A percentile compares a stretch with the other conserved stretches of the same genome.
phyloP scores from a whole-genome alignment of 441 rosid species.

The Melastoma candidum region DNA sequence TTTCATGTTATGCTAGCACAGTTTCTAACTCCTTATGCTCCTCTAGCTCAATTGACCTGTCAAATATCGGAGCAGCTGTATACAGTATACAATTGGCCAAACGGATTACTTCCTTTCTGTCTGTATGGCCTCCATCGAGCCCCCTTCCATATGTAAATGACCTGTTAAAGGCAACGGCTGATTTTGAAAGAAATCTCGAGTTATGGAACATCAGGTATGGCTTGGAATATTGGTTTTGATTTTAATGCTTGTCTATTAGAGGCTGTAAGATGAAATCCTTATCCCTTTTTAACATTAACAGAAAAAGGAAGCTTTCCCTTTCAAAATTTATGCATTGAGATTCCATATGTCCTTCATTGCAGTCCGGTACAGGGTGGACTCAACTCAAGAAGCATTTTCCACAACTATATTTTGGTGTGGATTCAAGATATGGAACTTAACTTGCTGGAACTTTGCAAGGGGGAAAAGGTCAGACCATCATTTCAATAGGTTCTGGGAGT shows the following conservation, averaged over 20 bases:
- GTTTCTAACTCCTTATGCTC: slow-evolving; percentile 9
- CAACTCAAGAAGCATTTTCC: slow-evolving; percentile 66
- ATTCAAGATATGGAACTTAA: slow-evolving; percentile 91
- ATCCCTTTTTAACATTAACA: too few relatives aligned
- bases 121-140: slow-evolving; percentile 86
- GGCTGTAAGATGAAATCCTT: too few relatives aligned
- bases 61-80: slow-evolving; percentile 72
- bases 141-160: slow-evolving; percentile 80
- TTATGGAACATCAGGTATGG: slow-evolving; percentile 86
- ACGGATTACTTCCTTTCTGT: slow-evolving; percentile 64
- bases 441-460: slow-evolving; percentile 84
- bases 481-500: too few relatives aligned
- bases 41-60: slow-evolving; percentile 84
- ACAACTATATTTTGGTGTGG: slow-evolving; percentile 81
- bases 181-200: slow-evolving; percentile 72
- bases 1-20: slow-evolving; percentile 1
- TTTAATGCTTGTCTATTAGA: too few relatives aligned
- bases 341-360: slow-evolving; percentile 14
- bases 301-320: slow-evolving; percentile 7
- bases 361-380: slow-evolving; percentile 77
- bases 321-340: neutral
- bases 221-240: too few relatives aligned
- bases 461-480: slow-evolving; percentile 60
- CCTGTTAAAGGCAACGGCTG: slow-evolving; percentile 70
- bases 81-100: slow-evolving; percentile 68